Evolutionary conservation across 768 basidiomycete species (phyloP), one percentile per base, ranked within the genome.

Genomic region (Termitomyces sp.): DNA sequence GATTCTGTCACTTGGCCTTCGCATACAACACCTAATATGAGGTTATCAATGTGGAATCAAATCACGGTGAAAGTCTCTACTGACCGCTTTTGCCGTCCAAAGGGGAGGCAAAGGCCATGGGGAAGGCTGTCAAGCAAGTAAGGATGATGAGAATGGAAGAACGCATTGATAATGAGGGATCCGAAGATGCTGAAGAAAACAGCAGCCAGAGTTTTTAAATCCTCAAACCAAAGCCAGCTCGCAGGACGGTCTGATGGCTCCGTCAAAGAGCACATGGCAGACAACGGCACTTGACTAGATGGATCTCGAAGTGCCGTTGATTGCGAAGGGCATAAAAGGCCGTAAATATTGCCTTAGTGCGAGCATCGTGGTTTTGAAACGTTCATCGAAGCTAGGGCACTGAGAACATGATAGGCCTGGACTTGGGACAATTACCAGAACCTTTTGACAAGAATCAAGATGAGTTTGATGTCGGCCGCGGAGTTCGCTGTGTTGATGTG

Each of bases 1-100:
- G 71, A 68, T 40, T 73, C 45, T 22, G 57, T 66, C 28, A 69
- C 60, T 42, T 68, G 68, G 2, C 69, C 68, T 6, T 63, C 54
- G 45, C 72, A 73, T 8, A 68, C 64, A 50, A 44, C 20, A 20
- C 57, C 68, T 66, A 22, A 20, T 33, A 53, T 7, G 33, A 22
- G 11, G 13, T 13, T 24, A 8, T 46, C 53, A 59, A 39, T n/a
- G 1, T 9, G 38, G 7, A 32, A 42, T 1, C 15, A 39, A 5
- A 39, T 39, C 15, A 24, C 4, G 9, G 11, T 16, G 50, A 55
- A 24, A 16, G 15, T 33, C 28, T 7, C n/a, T 4, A 28, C 48
- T 6, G 35, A 61, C 60, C 60, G 46, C 22, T 15, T 45, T 36
- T 56, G n/a, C n/a, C 15, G 7, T 39, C 22, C 16, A 61, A 44